Percentiles rank a stretch among this genome's conserved stretches.
Conservation (phyloP, 2,329 filamentous ascomycete genomes). For the Colletotrichum lindemuthianum region DNA sequence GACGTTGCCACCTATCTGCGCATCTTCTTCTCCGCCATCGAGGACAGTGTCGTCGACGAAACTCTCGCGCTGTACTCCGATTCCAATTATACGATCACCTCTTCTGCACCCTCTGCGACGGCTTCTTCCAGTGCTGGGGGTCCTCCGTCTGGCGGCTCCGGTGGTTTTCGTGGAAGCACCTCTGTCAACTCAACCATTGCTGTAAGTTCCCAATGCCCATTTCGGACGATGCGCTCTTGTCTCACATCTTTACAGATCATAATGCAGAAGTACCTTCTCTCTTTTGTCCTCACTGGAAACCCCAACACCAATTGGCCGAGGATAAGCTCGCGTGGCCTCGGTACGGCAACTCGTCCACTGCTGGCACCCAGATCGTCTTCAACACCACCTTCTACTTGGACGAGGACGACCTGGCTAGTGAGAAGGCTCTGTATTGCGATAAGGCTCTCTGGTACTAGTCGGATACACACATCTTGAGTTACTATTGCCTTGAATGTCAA, state of each 20-base stretch:
- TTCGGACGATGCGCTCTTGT: not conserved
- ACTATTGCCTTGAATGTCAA: no score
- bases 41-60: constrained; percentile 46
- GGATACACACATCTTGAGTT: no score
- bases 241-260: constrained; percentile 2
- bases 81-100: constrained; percentile 3
- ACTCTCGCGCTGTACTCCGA: constrained; percentile 44
- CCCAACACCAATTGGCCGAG: constrained; percentile 18
- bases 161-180: constrained; percentile 3
- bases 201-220: not conserved
- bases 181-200: constrained; percentile 18
- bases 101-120: not conserved
- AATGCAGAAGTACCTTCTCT: constrained; percentile 27
- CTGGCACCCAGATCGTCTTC: constrained; percentile 15
- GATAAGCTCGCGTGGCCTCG: constrained; percentile 24
- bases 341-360: constrained; percentile 20
- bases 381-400: constrained; percentile 21
- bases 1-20: constrained; percentile 52
- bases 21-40: constrained; percentile 37
- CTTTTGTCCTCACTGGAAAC: constrained; percentile 10
- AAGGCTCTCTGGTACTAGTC: constrained; percentile 17
- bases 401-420: constrained; percentile 16
- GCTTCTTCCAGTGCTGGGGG: not conserved
- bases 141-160: constrained; percentile 1
- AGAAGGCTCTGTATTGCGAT: constrained; percentile 19